A percentile compares a stretch with the other conserved stretches of the same genome.
Evolutionary conservation across 768 basidiomycete genomes (phyloP).

Genomic region (Podaxis mareebaensis): DNA sequence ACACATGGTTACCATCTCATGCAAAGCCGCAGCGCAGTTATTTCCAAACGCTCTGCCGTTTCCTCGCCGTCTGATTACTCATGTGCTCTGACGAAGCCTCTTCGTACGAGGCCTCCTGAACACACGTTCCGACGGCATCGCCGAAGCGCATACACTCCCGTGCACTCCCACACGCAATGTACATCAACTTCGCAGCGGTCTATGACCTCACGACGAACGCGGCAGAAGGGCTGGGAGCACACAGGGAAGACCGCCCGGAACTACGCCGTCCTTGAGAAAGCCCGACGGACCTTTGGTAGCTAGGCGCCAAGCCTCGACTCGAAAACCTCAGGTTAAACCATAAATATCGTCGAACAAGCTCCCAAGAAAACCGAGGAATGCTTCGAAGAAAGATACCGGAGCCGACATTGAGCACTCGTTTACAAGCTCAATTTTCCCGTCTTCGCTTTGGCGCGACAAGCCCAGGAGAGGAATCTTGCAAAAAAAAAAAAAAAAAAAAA

Average conservation of each 20-base stretch:
- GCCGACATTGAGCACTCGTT: neutral
- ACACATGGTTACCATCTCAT: neutral
- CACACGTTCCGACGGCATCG: neutral
- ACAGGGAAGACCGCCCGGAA: neutral
- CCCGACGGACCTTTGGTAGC: neutral
- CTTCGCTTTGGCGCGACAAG: neutral
- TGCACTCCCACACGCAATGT: neutral
- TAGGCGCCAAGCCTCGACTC: neutral
- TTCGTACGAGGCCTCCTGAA: neutral
- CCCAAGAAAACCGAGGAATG: slow-evolving; percentile 28
- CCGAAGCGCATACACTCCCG: neutral
- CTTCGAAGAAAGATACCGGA: slow-evolving; percentile 20
- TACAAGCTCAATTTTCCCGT: neutral
- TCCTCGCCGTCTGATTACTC: neutral
- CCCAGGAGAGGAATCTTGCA: neutral
- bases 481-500: too few species aligned
- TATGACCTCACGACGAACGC: neutral
- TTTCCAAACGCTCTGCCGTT: neutral
- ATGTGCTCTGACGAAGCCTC: neutral
- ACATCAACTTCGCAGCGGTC: neutral
- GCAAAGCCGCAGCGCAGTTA: neutral
- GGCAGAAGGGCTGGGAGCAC: neutral
- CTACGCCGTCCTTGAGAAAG: neutral
- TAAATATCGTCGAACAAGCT: neutral
- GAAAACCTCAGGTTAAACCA: neutral